phyloP scores from a whole-genome alignment of 202 grass and related monocot species.

The Cymbopogon flexuosus region DNA sequence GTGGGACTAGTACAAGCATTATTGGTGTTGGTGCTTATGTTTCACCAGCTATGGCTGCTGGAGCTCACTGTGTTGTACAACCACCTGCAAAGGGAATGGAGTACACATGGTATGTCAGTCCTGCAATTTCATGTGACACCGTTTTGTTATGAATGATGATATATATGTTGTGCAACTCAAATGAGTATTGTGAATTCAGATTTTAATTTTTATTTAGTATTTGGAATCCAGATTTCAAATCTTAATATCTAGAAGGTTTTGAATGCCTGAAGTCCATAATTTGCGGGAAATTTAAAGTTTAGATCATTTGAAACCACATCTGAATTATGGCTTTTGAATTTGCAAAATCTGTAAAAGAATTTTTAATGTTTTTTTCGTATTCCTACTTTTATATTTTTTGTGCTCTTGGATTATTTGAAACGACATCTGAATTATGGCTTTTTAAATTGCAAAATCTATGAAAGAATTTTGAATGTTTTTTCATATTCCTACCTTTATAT shows the following conservation, averaged over 20 bases:
- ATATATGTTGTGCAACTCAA: background rate
- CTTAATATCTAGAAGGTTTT: background rate
- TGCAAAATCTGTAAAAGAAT: background rate
- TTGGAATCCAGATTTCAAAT: background rate
- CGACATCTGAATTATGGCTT: no score
- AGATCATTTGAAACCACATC: background rate
- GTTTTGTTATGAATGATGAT: background rate
- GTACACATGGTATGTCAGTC: constrained; percentile 75
- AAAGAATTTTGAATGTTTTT: no score
- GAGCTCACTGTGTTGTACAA: constrained; percentile 85
- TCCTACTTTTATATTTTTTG: background rate
- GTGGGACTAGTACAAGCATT: constrained; percentile 92
- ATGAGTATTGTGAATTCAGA: background rate
- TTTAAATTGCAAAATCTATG: no score
- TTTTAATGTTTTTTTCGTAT: background rate
- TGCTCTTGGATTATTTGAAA: no score
- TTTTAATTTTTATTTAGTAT: background rate
- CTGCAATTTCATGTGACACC: background rate
- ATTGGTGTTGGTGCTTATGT: constrained; percentile 98
- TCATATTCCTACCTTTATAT: no score
- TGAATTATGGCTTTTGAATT: background rate
- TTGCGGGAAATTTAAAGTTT: background rate
- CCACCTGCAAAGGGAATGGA: constrained; percentile 85
- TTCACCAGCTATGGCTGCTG: constrained; percentile 95
- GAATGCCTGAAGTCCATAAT: background rate